Conservation (phyloP, 2,329 filamentous ascomycete genomes). For the Cladophialophora exuberans region DNA sequence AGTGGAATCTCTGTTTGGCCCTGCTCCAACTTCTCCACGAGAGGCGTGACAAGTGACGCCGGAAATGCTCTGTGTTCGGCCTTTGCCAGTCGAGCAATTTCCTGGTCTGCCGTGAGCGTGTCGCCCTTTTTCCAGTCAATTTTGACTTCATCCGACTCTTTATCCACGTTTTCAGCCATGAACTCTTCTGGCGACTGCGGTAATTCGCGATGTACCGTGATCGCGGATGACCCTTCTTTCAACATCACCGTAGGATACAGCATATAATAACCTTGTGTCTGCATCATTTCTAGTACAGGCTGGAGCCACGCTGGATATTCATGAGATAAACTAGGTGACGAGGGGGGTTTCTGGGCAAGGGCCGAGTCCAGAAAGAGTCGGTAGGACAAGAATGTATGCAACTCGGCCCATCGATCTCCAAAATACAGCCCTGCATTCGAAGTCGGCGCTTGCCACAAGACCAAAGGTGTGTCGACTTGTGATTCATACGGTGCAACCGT, state of each 20-base stretch:
- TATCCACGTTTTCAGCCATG: constrained; percentile 8
- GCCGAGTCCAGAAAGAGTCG: constrained; percentile 49
- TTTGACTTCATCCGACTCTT: not conserved
- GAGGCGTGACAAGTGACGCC: constrained; percentile 15
- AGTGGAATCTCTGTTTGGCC: constrained; percentile 12
- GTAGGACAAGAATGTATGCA: constrained; percentile 77
- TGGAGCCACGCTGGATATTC: constrained; percentile 77
- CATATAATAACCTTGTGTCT: constrained; percentile 74
- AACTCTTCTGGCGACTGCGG: constrained; percentile 72
- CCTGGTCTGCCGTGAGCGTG: constrained; percentile 26
- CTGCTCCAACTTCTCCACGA: constrained; percentile 11
- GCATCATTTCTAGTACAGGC: constrained; percentile 74
- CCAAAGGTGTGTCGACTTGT: constrained; percentile 53
- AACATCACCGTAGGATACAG: constrained; percentile 70
- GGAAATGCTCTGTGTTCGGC: constrained; percentile 14
- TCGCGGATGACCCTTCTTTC: constrained; percentile 58
- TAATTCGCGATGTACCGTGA: constrained; percentile 78
- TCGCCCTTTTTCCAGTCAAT: constrained; percentile 4
- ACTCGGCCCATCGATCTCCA: constrained; percentile 82
- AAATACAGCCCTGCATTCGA: constrained; percentile 82
- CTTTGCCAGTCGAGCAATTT: constrained; percentile 22
- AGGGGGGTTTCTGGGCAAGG: constrained; percentile 19
- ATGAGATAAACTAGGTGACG: constrained; percentile 59
- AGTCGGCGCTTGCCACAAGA: constrained; percentile 83
- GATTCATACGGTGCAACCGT: constrained; percentile 55